These are phyloP conservation scores for Penicillium egyptiacum DNA, from an alignment of 495 filamentous ascomycete species.

Conservation along the genomic window DNA sequence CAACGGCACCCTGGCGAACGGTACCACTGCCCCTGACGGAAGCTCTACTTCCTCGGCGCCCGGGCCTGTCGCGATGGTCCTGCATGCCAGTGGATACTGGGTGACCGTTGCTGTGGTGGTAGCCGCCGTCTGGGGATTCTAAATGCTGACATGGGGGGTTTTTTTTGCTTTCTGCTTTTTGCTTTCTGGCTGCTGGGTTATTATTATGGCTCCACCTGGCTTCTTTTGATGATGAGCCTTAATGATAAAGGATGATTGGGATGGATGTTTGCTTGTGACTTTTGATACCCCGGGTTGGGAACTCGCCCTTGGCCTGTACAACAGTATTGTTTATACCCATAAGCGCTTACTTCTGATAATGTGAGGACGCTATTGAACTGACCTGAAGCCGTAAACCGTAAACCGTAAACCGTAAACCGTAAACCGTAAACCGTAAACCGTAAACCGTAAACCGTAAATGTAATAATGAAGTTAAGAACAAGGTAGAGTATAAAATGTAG, in stretches of 20 bases:
- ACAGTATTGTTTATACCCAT: not conserved
- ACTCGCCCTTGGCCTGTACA: conserved; percentile 7
- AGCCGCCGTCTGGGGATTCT: conserved; percentile 47
- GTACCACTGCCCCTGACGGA: conserved; percentile 64
- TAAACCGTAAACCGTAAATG: not conserved
- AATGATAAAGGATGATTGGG: conserved; percentile 10
- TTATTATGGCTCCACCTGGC: conserved; percentile 1
- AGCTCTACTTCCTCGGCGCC: conserved; percentile 29
- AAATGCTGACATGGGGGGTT: conserved; percentile 6
- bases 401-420: not conserved
- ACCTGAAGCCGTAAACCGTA: not conserved
- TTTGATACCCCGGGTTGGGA: conserved; percentile 13
- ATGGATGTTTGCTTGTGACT: conserved; percentile 4
- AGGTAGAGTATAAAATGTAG: not conserved
- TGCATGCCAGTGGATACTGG: conserved; percentile 61
- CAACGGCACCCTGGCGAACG: conserved; percentile 84
- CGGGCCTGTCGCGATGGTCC: conserved; percentile 27
- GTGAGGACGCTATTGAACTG: not conserved
- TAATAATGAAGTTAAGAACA: not conserved
- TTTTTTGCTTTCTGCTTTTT: conserved; percentile 5
- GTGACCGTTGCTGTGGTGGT: conserved; percentile 55
- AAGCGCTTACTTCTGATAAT: not conserved
- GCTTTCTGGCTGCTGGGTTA: not conserved
- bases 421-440: not conserved
- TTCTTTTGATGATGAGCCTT: not conserved